phyloP scores from a whole-genome alignment of 2,329 filamentous ascomycete genomes.

The Fusarium sp. region DNA sequence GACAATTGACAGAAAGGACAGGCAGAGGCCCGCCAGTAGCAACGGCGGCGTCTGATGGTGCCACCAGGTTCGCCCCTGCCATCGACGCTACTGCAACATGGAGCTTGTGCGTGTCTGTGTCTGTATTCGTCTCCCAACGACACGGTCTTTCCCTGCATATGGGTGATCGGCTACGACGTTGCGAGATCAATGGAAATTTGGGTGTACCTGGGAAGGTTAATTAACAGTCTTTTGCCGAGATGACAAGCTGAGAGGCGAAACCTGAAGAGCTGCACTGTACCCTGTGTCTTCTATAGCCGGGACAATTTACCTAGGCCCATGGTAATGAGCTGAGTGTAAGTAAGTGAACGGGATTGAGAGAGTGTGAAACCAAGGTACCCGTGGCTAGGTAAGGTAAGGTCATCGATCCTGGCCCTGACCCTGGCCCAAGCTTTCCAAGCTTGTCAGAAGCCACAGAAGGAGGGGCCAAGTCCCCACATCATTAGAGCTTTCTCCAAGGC shows the following conservation, averaged over 20 bases:
- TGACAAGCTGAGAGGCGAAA: slow-evolving; percentile 32
- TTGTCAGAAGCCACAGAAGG: slow-evolving; percentile 39
- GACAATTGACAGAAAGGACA: slow-evolving; percentile 22
- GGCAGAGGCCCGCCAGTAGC: slow-evolving; percentile 16
- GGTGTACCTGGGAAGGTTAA: slow-evolving; percentile 15
- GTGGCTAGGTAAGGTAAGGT: slow-evolving; percentile 23
- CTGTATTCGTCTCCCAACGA: slow-evolving; percentile 17
- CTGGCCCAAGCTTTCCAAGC: slow-evolving; percentile 35
- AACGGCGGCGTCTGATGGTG: slow-evolving; percentile 28
- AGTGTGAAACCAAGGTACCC: slow-evolving; percentile 11
- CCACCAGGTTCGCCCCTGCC: slow-evolving; percentile 27
- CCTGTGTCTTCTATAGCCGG: slow-evolving; percentile 23
- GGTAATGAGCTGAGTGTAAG: slow-evolving; percentile 21
- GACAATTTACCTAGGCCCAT: slow-evolving; percentile 35
- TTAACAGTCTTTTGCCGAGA: slow-evolving; percentile 28
- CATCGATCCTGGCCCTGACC: slow-evolving; percentile 8
- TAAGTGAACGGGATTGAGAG: slow-evolving; percentile 11
- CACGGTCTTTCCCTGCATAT: slow-evolving; percentile 33
- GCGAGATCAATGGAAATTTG: slow-evolving; percentile 40
- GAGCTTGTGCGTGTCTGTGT: slow-evolving; percentile 23
- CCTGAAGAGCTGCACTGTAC: slow-evolving; percentile 16
- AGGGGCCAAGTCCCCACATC: slow-evolving; percentile 19
- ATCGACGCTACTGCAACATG: slow-evolving; percentile 34
- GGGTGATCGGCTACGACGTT: slow-evolving; percentile 37
- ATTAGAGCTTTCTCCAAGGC: background rate